phyloP scores from a whole-genome alignment of 352 stramenopile genomes.

The Globisporangium carolinianum region DNA sequence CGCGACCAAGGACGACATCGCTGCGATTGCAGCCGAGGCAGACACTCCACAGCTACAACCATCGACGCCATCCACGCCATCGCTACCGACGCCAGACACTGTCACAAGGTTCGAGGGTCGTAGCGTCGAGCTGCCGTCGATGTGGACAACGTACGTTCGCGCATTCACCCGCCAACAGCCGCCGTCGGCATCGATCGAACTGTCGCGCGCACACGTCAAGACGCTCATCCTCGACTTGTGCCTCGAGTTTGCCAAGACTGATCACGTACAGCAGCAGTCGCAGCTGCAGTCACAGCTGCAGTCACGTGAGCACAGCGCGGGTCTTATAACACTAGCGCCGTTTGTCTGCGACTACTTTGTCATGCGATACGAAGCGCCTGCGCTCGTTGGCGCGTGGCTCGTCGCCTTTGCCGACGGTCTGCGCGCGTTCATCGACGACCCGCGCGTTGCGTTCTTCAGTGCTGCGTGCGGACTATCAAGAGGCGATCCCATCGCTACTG shows the following conservation, averaged over 20 bases:
- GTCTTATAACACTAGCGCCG: conserved; percentile 42
- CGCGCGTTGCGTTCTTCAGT: conserved; percentile 59
- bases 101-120: too few species aligned
- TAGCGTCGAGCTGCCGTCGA: conserved; percentile 15
- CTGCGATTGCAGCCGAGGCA: conserved; percentile 4
- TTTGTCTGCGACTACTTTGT: conserved; percentile 75
- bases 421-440: conserved; percentile 33
- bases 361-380: conserved; percentile 37
- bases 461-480: conserved; percentile 25
- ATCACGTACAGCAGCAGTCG: conserved; percentile 29
- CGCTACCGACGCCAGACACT: too few species aligned
- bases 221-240: conserved; percentile 62
- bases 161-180: conserved; percentile 12
- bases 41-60: neutral
- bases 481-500: conserved; percentile 2
- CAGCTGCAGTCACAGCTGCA: too few species aligned
- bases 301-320: conserved; percentile 27
- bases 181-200: conserved; percentile 7
- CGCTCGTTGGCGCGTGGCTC: conserved; percentile 46
- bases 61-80: too few species aligned
- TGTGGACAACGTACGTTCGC: conserved; percentile 34
- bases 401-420: conserved; percentile 40
- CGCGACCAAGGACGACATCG: conserved; percentile 14
- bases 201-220: conserved; percentile 25
- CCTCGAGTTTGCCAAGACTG: conserved; percentile 68